These are phyloP conservation scores for Pseudoturritis turrita DNA, from an alignment of 345 rosid genomes.

Conservation along the genomic window DNA sequence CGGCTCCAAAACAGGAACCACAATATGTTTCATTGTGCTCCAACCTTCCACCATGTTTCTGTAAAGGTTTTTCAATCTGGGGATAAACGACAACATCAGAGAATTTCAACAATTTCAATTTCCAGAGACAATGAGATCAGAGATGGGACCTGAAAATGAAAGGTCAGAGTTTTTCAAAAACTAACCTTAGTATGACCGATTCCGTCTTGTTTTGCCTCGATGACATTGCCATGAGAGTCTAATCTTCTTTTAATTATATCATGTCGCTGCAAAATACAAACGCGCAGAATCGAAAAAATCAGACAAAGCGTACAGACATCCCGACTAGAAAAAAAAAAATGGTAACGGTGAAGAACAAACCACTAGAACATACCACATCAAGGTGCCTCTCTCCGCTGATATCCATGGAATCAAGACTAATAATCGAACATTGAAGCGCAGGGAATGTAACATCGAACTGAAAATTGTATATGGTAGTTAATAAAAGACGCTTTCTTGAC, in stretches of 20 bases:
- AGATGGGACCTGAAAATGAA: not conserved
- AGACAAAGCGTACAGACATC: not conserved
- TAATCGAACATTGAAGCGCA: conserved; percentile 84
- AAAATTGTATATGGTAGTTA: conserved; percentile 16
- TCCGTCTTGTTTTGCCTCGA: conserved; percentile 77
- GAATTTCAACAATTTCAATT: not conserved
- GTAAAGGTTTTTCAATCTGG: conserved; percentile 92
- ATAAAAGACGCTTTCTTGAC: not conserved
- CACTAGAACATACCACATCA: conserved; percentile 65
- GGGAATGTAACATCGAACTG: conserved; percentile 96
- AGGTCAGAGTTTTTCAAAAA: not conserved
- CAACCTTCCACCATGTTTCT: conserved; percentile 97
- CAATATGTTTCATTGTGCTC: conserved; percentile 96
- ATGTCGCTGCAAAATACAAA: conserved; percentile 57
- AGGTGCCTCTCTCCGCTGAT: conserved; percentile 94
- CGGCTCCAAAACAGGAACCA: conserved; percentile 96
- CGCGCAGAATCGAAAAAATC: not conserved
- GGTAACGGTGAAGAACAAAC: not conserved
- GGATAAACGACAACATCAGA: not conserved
- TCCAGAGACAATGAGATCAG: not conserved
- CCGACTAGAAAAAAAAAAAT: not conserved
- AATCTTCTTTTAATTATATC: conserved; percentile 85
- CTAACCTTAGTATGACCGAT: conserved; percentile 90
- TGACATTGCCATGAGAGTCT: conserved; percentile 69
- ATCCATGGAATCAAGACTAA: conserved; percentile 96